These are phyloP conservation scores for Pseudofabraea citricarpa DNA, from an alignment of 2,329 filamentous ascomycete species.

Conservation along the genomic window DNA sequence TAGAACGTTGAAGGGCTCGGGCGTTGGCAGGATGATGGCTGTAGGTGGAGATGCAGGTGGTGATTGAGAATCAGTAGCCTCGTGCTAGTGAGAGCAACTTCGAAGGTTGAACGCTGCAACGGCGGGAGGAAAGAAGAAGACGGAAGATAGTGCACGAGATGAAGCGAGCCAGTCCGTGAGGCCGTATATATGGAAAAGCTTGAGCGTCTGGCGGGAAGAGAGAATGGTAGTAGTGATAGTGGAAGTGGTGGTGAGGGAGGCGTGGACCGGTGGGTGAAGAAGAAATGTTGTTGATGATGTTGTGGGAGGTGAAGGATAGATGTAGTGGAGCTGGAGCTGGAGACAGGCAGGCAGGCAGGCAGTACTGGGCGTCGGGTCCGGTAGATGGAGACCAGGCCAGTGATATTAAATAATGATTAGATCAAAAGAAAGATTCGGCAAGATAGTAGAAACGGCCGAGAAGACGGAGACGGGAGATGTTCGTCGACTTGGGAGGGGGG, in stretches of 20 bases:
- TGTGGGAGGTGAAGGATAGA: not conserved
- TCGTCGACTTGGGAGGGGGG: too few relatives aligned
- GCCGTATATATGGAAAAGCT: not conserved
- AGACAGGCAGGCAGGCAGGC: too few relatives aligned
- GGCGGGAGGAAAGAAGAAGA: not conserved
- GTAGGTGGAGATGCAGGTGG: not conserved
- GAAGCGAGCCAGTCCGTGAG: not conserved
- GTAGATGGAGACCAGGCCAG: too few relatives aligned
- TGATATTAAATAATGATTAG: too few relatives aligned
- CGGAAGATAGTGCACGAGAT: not conserved
- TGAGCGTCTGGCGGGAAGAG: not conserved
- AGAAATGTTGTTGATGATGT: constrained; percentile 1
- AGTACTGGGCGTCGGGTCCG: too few relatives aligned
- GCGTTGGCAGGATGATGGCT: constrained; percentile 12
- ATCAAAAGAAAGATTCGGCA: too few relatives aligned
- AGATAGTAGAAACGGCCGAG: too few relatives aligned
- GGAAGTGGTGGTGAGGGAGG: not conserved
- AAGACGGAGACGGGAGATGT: not conserved
- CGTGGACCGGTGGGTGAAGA: not conserved
- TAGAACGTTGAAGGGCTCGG: constrained; percentile 14
- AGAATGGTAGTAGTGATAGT: not conserved
- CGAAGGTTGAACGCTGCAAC: constrained; percentile 1
- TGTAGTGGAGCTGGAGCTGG: too few relatives aligned
- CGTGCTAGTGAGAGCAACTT: not conserved
- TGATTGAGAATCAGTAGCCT: not conserved